Evolutionary conservation across 805 yeast species (phyloP).

Genomic region (Candida chauliodis): DNA sequence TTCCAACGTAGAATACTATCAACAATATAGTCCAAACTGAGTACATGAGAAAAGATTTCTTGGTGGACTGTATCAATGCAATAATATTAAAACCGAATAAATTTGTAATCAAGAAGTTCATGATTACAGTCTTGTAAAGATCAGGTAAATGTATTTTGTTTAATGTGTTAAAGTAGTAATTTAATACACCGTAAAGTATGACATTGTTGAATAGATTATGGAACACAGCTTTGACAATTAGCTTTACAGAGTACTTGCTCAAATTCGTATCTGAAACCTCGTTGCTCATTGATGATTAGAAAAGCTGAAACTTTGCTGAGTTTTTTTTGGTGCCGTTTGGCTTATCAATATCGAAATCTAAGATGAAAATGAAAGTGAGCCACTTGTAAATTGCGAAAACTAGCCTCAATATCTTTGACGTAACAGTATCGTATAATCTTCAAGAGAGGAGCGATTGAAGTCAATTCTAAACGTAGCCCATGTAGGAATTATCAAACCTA

Average conservation of each 20-base stretch:
- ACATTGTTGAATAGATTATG: conserved; percentile 4
- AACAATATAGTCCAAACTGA: conserved; percentile 1
- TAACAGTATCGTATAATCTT: too few relatives aligned
- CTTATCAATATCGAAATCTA: too few relatives aligned
- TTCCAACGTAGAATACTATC: neutral
- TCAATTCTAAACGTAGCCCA: too few relatives aligned
- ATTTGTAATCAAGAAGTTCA: conserved; percentile 4
- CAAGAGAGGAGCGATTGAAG: too few relatives aligned
- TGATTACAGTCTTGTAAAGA: conserved; percentile 1
- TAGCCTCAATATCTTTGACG: too few relatives aligned
- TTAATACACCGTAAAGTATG: conserved; percentile 1
- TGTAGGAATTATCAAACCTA: too few relatives aligned
- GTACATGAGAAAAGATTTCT: neutral
- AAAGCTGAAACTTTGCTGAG: too few relatives aligned
- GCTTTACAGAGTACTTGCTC: neutral
- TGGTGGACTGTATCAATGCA: neutral
- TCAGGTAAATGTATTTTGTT: neutral
- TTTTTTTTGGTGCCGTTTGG: too few relatives aligned
- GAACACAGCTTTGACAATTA: neutral
- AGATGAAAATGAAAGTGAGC: too few relatives aligned
- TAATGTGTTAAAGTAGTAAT: neutral
- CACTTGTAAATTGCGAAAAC: too few relatives aligned
- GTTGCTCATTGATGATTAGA: too few relatives aligned
- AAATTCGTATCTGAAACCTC: neutral
- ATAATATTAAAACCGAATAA: conserved; percentile 4